Percentiles rank a stretch among this genome's conserved stretches.
Evolutionary conservation across 306 rosid genomes (phyloP).

Genomic region (Albizia julibrissin): DNA sequence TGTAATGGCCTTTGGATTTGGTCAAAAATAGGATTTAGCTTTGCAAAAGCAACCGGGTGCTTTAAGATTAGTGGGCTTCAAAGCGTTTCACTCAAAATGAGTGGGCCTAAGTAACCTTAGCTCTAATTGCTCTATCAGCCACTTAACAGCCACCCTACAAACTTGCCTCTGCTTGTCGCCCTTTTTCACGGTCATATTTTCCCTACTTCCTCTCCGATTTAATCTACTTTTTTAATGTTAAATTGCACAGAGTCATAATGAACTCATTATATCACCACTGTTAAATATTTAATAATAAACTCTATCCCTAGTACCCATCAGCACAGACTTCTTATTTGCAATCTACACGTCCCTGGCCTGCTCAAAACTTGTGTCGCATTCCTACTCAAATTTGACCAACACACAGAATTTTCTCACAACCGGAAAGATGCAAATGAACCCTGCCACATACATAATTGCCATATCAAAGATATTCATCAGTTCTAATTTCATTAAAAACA

Average conservation of each 20-base stretch:
- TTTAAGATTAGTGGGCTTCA: conserved; percentile 1
- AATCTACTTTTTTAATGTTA: background rate
- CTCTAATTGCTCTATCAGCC: background rate
- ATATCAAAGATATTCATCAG: background rate
- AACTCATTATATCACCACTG: background rate
- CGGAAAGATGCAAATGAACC: background rate
- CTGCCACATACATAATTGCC: background rate
- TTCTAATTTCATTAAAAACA: too few species aligned
- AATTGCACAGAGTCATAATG: background rate
- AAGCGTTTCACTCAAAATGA: background rate
- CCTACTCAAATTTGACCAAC: background rate
- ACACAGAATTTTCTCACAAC: background rate
- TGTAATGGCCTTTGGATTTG: background rate
- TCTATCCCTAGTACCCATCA: background rate
- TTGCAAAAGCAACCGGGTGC: background rate
- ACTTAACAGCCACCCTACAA: background rate
- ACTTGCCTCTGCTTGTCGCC: background rate
- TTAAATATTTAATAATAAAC: background rate
- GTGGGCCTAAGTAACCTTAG: conserved; percentile 24
- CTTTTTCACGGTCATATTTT: background rate
- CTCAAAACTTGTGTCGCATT: background rate
- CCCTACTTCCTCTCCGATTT: background rate
- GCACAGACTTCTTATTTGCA: too few species aligned
- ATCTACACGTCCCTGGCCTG: too few species aligned
- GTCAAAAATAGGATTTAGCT: background rate